Conservation (phyloP, 495 filamentous ascomycete species). For the Aspergillus ellipticus region DNA sequence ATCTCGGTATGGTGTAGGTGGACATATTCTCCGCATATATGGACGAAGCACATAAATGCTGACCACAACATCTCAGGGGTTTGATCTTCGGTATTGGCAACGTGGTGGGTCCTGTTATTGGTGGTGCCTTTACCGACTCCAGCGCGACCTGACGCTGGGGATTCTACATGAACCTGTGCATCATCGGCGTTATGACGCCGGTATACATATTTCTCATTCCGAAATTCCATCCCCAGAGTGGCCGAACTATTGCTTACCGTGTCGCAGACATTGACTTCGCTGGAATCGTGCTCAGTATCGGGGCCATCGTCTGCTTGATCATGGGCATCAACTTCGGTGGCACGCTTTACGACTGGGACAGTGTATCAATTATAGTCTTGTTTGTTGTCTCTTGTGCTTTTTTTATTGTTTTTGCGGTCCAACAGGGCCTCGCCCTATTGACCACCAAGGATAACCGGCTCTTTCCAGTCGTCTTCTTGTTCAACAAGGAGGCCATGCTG, state of each 20-base stretch:
- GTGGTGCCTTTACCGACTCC: slow-evolving; percentile 57
- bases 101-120: slow-evolving; percentile 57
- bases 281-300: slow-evolving; percentile 34
- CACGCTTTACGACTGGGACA: slow-evolving; percentile 39
- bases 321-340: slow-evolving; percentile 58
- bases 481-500: background rate
- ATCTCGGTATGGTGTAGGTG: slow-evolving; percentile 10
- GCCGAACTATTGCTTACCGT: slow-evolving; percentile 7
- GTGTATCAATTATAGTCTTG: slow-evolving; percentile 24
- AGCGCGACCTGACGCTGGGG: slow-evolving; percentile 58
- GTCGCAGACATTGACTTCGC: slow-evolving; percentile 34
- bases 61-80: slow-evolving; percentile 17
- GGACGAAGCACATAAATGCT: background rate
- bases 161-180: slow-evolving; percentile 68
- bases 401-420: slow-evolving; percentile 27
- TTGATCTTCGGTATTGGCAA: slow-evolving; percentile 50
- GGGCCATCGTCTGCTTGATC: slow-evolving; percentile 36
- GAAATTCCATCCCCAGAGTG: slow-evolving; percentile 33
- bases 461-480: slow-evolving; percentile 49
- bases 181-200: slow-evolving; percentile 51
- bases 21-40: no score
- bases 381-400: slow-evolving; percentile 30
- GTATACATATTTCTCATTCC: slow-evolving; percentile 57
- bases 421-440: slow-evolving; percentile 46
- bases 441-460: slow-evolving; percentile 43